Conservation (phyloP, 257 asterid species). For the Craterostigma plantagineum region DNA sequence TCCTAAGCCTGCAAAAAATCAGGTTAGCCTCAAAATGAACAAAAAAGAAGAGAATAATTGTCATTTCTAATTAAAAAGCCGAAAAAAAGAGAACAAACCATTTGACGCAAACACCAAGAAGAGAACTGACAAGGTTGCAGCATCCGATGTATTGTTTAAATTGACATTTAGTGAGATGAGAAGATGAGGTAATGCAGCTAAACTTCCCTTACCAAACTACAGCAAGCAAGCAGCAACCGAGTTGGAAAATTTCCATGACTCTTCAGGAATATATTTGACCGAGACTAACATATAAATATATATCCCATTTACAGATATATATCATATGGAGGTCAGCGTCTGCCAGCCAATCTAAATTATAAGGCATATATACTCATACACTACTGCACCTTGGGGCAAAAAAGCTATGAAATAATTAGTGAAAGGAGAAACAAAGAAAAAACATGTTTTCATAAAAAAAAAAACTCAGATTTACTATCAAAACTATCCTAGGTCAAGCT, state of each 20-base stretch:
- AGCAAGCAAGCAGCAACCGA: constrained; percentile 49
- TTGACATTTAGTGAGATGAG: no score
- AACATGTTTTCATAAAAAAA: no score
- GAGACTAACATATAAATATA: constrained; percentile 41
- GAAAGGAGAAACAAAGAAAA: no score
- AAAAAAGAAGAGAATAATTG: neutral
- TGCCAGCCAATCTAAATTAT: constrained; percentile 22
- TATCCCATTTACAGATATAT: constrained; percentile 30
- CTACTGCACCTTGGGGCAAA: constrained; percentile 9
- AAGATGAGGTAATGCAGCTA: constrained; percentile 5
- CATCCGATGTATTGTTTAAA: no score
- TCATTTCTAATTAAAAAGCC: constrained; percentile 1
- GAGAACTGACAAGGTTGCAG: constrained; percentile 17
- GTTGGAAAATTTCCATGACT: constrained; percentile 57
- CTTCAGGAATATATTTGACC: constrained; percentile 69
- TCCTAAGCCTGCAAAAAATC: constrained; percentile 59
- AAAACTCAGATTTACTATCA: no score
- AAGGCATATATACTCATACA: constrained; percentile 12
- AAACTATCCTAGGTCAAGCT: no score
- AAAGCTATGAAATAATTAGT: no score
- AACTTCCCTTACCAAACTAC: constrained; percentile 74
- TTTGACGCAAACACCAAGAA: constrained; percentile 22
- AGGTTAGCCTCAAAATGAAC: constrained; percentile 6
- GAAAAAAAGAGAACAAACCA: constrained; percentile 18
- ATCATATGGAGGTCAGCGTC: constrained; percentile 16